Evolutionary conservation across 208 protist species (phyloP), one percentile per base, ranked within the genome.

Genomic region (Trypanosoma platydactyli): DNA sequence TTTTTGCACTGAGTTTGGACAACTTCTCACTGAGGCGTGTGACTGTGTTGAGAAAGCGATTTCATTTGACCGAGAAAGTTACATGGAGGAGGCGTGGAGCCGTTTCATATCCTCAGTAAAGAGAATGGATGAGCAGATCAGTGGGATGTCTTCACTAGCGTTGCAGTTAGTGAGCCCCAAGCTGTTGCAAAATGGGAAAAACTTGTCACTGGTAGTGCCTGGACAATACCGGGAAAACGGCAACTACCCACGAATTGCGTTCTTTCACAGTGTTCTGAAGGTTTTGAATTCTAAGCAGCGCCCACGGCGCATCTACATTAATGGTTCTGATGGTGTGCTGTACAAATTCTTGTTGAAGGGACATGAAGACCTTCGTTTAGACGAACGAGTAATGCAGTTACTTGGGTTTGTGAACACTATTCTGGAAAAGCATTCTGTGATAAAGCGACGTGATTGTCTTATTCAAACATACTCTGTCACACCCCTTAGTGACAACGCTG

Each of bases 301-400:
- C 50, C 99, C 99, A 18, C 74, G 98, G 29, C 96, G 98, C 63
- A 78, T 99, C 3, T 98, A 92, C 60, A 88, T 99, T 27, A 87
- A 92, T 57, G 98, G 98, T 48, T 95, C 79, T 16, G 97, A 99
- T 78, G 98, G 98, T 25, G 60, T 89, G 2, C 60, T 94, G 29
- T 99, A 99, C 83, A 88, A 94, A 68, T 99, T 99, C 86, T 82
- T 99, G 30, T 88, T 99, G 27, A 99, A 99, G 72, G 99, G 98
- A 24, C 96, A 98, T 72, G 98, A 99, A 81, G 97, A 99, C 70
- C 73, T 99, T 30, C 84, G 98, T 29, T 92, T 99, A 81, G 99
- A 99, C 79, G 99, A 99, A 84, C 88, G 99, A 30, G 98, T 99
- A 25, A 99, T 99, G 99, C 98, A 99, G 88, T 93, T 99, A 51